Percentiles rank a stretch among this genome's conserved stretches.
Conservation (phyloP, 257 asterid species). For the Solanum virginianum region DNA sequence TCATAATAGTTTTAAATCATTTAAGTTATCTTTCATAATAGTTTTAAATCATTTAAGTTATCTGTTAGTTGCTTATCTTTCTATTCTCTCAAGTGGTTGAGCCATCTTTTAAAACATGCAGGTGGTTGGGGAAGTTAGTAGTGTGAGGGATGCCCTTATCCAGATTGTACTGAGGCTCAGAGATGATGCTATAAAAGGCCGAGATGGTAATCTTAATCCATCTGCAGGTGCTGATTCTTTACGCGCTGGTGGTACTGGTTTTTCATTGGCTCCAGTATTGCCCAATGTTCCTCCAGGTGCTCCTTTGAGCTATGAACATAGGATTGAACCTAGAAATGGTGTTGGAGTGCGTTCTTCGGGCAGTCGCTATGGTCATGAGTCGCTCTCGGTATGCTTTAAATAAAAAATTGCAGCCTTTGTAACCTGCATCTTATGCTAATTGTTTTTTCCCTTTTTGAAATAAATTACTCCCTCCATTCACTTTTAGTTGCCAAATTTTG, state of each 20-base stretch:
- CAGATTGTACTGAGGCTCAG: constrained; percentile 86
- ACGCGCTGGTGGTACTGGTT: constrained; percentile 39
- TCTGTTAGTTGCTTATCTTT: not conserved
- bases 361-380: constrained; percentile 59
- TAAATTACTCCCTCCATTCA: no score
- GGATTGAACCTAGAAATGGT: constrained; percentile 55
- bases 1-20: not conserved
- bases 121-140: constrained; percentile 66
- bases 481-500: no score
- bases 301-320: constrained; percentile 51
- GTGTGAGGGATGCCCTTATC: constrained; percentile 82
- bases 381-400: constrained; percentile 34
- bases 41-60: not conserved
- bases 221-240: constrained; percentile 51
- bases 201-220: constrained; percentile 43
- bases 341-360: constrained; percentile 50
- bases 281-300: constrained; percentile 39
- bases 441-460: not conserved
- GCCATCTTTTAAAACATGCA: constrained; percentile 10
- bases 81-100: not conserved
- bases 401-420: not conserved
- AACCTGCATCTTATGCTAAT: not conserved
- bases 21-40: not conserved
- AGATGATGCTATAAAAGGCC: constrained; percentile 65
- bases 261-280: constrained; percentile 44